Base-by-base conservation (phyloP, 176 grass and related monocot species). In the Hordeum vulgare region DNA sequence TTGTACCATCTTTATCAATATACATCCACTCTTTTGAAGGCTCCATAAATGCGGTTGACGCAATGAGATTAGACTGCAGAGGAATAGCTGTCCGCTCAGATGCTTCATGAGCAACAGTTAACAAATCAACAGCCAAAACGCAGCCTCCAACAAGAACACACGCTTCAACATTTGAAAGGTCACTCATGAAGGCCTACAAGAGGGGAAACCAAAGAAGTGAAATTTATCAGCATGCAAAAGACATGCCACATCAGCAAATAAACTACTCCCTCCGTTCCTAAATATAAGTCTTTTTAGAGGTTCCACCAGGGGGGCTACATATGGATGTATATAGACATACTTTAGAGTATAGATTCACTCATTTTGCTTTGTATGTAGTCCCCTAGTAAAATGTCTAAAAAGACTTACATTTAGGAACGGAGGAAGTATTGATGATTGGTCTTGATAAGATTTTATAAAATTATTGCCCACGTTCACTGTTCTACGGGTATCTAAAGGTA, bases 1-100 rank as follows among this genome's bases (percentile, higher is more conserved):
- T 80, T 86, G 82, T 83, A 56, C 93, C 96, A 72, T 96, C 89
- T 65, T 96, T 93, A 84, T 99, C 93, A 85, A 99, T 92, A 66
- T 89, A 93, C 96, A 99, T 94, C 96, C 96, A 99, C 80, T 99
- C 96, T 82, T 99, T 99, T 4, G 85, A 77, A 82, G 96, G 96
- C 41, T 99, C 96, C 93, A 90, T 96, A 91, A 96, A 99, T 74
- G 96, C 93, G 3, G 89, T 92, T 81, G 96, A 91, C 0, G 96
- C 93, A 8, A 99, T 94, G 18, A 99, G 89, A 74, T 99, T 99
- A 59, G 96, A 99, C 76, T 99, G 96, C 83, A 99, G 88, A 82
- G 96, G 96, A 81, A 99, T 99, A 74, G 91, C 84, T 49, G 96
- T 99, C 79, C 96, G 90, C 70, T 99, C 96, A 78, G 93, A 94